Conservation (phyloP, 1,284 basidiomycete genomes). For the Pseudozyma pruni region DNA sequence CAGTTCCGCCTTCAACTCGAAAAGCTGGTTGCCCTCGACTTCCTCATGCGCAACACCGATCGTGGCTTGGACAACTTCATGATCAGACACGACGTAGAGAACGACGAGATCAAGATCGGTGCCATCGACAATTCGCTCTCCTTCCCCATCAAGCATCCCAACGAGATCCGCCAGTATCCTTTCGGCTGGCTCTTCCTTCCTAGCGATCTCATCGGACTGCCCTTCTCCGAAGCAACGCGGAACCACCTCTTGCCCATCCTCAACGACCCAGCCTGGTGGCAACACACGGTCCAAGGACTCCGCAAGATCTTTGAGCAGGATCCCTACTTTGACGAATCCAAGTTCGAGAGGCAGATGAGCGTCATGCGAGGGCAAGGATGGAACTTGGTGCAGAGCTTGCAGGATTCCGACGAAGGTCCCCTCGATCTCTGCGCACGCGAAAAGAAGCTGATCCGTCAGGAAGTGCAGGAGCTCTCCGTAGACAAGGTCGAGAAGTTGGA, state of each 20-base stretch:
- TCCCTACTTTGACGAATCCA: slow-evolving; percentile 72
- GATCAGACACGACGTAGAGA: slow-evolving; percentile 73
- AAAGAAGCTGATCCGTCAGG: slow-evolving; percentile 60
- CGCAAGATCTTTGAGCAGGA: slow-evolving; percentile 81
- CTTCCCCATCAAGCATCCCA: slow-evolving; percentile 78
- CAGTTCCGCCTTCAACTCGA: slow-evolving; percentile 87
- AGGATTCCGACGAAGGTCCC: slow-evolving; percentile 74
- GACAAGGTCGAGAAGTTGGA: slow-evolving; percentile 22
- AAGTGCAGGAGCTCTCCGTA: slow-evolving; percentile 13
- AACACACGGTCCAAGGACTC: slow-evolving; percentile 81
- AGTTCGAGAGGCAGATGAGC: slow-evolving; percentile 80
- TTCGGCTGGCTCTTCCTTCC: slow-evolving; percentile 88
- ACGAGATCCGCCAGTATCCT: slow-evolving; percentile 87
- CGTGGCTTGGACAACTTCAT: slow-evolving; percentile 69
- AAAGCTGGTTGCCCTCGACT: slow-evolving; percentile 77
- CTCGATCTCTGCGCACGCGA: slow-evolving; percentile 64
- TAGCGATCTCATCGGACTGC: slow-evolving; percentile 78
- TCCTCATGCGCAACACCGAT: slow-evolving; percentile 84
- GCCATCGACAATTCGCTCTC: slow-evolving; percentile 93
- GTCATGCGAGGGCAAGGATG: slow-evolving; percentile 92
- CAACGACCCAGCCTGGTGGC: slow-evolving; percentile 87
- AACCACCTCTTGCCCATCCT: slow-evolving; percentile 83
- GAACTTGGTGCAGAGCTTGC: slow-evolving; percentile 85
- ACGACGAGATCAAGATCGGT: slow-evolving; percentile 78
- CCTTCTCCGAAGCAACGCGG: slow-evolving; percentile 79